Conservation (phyloP, 2,329 filamentous ascomycete genomes). For the Ceratocystis colombiana region DNA sequence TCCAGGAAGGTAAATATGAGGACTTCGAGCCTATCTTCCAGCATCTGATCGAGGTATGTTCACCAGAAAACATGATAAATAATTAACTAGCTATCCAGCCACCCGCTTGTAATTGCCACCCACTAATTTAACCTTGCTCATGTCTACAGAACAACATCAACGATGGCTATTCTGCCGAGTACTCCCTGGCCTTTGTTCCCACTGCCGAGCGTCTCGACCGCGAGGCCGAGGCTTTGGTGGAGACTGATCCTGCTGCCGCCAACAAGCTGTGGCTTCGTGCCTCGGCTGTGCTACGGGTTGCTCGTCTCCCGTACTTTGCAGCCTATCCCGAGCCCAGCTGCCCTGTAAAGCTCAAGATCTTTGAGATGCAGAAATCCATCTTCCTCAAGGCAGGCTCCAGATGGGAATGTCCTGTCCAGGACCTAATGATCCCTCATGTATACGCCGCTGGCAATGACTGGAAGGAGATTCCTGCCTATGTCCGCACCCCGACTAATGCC, state of each 20-base stretch:
- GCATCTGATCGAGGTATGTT: constrained; percentile 46
- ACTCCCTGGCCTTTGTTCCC: constrained; percentile 54
- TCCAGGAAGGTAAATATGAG: constrained; percentile 58
- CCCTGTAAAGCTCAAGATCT: constrained; percentile 49
- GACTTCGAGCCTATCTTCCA: constrained; percentile 62
- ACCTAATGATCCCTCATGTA: constrained; percentile 52
- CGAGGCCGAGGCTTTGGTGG: constrained; percentile 42
- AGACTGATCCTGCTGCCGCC: constrained; percentile 44
- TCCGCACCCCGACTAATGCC: constrained; percentile 46
- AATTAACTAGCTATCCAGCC: not conserved
- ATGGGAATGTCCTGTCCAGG: constrained; percentile 50
- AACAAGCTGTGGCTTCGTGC: constrained; percentile 58
- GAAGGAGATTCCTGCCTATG: constrained; percentile 51
- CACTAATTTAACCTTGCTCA: not conserved
- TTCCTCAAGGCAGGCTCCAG: constrained; percentile 47
- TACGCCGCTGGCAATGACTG: constrained; percentile 44
- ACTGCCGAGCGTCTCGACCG: constrained; percentile 47
- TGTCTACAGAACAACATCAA: constrained; percentile 43
- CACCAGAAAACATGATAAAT: no score
- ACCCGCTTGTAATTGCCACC: not conserved
- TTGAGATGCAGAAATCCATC: constrained; percentile 53
- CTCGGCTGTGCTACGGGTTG: constrained; percentile 62
- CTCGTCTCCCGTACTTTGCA: constrained; percentile 54
- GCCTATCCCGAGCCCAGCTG: constrained; percentile 35
- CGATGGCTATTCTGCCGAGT: constrained; percentile 54